A percentile compares a stretch with the other conserved stretches of the same genome.
phyloP scores from a whole-genome alignment of 805 yeast species.

The Debaryomyces hansenii region DNA sequence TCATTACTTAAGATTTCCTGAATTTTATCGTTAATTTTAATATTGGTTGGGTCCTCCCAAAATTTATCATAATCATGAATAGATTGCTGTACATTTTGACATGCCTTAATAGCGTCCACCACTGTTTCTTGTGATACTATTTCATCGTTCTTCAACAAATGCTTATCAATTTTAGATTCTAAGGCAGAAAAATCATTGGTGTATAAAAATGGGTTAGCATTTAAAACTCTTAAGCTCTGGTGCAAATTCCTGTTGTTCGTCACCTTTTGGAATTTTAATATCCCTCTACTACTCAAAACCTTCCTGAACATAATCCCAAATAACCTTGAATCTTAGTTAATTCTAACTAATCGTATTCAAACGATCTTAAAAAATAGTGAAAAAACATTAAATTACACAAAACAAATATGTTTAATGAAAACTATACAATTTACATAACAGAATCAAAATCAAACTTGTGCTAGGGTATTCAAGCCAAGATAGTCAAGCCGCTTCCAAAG shows the following conservation, averaged over 20 bases:
- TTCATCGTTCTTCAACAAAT: neutral
- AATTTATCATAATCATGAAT: constrained; percentile 21
- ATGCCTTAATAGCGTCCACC: constrained; percentile 22
- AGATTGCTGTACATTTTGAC: constrained; percentile 18
- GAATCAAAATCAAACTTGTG: too few relatives aligned
- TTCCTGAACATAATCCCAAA: neutral
- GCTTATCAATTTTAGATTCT: constrained; percentile 7
- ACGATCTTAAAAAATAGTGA: neutral
- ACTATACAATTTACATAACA: neutral
- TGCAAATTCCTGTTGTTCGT: neutral
- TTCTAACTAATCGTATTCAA: too few relatives aligned
- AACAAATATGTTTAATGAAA: neutral
- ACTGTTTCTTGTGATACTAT: constrained; percentile 6
- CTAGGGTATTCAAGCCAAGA: neutral
- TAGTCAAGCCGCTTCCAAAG: neutral
- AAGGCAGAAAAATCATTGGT: constrained; percentile 2
- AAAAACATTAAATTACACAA: neutral
- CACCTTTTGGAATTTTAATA: neutral
- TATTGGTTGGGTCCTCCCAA: constrained; percentile 20
- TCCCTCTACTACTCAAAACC: neutral
- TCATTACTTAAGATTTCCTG: constrained; percentile 19
- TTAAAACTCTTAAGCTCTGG: neutral
- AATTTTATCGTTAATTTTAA: constrained; percentile 19
- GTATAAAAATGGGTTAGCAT: constrained; percentile 1
- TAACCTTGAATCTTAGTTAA: too few relatives aligned